These are phyloP conservation scores for Hygrocybe coccinea DNA, from an alignment of 768 basidiomycete genomes.

Conservation along the genomic window DNA sequence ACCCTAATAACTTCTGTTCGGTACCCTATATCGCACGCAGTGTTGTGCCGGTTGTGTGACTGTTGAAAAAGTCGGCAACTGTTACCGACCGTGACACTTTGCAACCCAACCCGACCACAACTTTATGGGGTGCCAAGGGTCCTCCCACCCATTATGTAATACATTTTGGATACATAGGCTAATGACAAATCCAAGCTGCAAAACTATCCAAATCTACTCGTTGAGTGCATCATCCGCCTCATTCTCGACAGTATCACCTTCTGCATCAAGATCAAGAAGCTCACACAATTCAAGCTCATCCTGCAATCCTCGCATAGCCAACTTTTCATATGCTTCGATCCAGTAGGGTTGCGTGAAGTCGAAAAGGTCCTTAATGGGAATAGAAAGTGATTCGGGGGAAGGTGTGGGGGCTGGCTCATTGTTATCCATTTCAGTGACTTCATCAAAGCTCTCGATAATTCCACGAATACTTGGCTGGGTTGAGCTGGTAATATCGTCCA, in stretches of 20 bases:
- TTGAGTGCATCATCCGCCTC: background rate
- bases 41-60: too few relatives aligned
- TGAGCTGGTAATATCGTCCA: too few relatives aligned
- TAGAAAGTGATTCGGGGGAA: background rate
- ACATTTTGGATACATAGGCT: too few relatives aligned
- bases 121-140: too few relatives aligned
- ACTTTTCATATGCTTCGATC: background rate
- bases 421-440: background rate
- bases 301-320: slow-evolving; percentile 12
- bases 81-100: too few relatives aligned
- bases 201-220: background rate
- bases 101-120: too few relatives aligned
- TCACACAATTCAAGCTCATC: slow-evolving; percentile 20
- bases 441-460: background rate
- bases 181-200: too few relatives aligned
- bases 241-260: background rate
- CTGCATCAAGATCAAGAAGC: slow-evolving; percentile 8
- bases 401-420: background rate
- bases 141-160: too few relatives aligned
- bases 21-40: too few relatives aligned
- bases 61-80: too few relatives aligned
- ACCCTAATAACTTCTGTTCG: too few relatives aligned
- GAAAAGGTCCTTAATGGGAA: slow-evolving; percentile 12
- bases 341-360: slow-evolving; percentile 7
- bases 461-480: background rate